Conservation (phyloP, 2,329 filamentous ascomycete genomes). For the Fusarium protoensiforme region DNA sequence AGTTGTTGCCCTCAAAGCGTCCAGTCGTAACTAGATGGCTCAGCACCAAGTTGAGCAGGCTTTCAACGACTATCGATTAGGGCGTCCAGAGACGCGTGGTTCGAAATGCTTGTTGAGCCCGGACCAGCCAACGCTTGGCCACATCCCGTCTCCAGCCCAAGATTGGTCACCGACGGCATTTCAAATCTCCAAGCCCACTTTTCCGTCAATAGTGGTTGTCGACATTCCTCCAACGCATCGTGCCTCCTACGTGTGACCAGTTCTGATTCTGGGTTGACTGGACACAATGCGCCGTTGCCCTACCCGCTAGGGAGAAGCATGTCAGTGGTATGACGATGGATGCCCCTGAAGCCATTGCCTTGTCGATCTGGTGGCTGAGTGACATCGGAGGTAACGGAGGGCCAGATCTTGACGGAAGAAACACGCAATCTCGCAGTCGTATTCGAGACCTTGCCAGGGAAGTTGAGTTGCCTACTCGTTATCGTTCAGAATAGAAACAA, state of each 20-base stretch:
- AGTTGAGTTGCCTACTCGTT: not conserved
- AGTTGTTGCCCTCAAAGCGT: slow-evolving; percentile 4
- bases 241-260: not conserved
- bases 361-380: slow-evolving; percentile 32
- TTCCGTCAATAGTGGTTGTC: slow-evolving; percentile 6
- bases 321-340: slow-evolving; percentile 4
- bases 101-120: slow-evolving; percentile 6
- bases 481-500: slow-evolving; percentile 22
- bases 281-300: not conserved
- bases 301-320: not conserved
- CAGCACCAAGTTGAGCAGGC: not conserved
- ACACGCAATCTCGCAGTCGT: slow-evolving; percentile 6
- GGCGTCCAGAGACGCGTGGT: slow-evolving; percentile 24
- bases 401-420: slow-evolving; percentile 10
- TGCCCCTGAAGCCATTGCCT: slow-evolving; percentile 24
- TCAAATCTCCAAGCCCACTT: slow-evolving; percentile 19
- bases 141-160: slow-evolving; percentile 4
- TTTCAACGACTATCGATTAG: not conserved
- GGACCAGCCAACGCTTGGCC: slow-evolving; percentile 13
- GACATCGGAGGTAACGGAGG: slow-evolving; percentile 19
- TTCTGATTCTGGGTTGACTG: slow-evolving; percentile 2
- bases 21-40: slow-evolving; percentile 15
- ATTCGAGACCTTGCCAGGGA: slow-evolving; percentile 14
- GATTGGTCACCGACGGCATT: slow-evolving; percentile 11
- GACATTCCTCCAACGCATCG: slow-evolving; percentile 10